Conservation (phyloP, 495 filamentous ascomycete species). For the Aspergillus saccharolyticus region DNA sequence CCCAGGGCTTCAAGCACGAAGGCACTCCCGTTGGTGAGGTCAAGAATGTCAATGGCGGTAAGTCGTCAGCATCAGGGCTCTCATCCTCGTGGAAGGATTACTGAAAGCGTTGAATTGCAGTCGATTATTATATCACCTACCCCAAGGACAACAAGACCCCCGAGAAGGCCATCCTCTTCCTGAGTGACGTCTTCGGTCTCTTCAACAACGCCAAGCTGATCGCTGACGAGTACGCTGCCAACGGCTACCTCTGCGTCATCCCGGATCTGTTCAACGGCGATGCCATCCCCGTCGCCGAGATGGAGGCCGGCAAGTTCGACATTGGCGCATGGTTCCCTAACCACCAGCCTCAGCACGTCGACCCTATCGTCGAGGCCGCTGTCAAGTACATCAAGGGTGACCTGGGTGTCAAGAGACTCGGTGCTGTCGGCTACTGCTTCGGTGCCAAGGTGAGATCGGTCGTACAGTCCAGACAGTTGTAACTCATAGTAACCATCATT, state of each 20-base stretch:
- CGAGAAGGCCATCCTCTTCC: constrained; percentile 39
- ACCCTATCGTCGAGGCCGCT: constrained; percentile 57
- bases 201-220: constrained; percentile 75
- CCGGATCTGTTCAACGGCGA: constrained; percentile 78
- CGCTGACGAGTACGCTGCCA: constrained; percentile 77
- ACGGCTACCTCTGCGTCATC: constrained; percentile 73
- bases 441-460: constrained; percentile 34
- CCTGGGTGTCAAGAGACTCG: constrained; percentile 61
- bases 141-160: constrained; percentile 39
- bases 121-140: constrained; percentile 39
- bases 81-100: constrained; percentile 23
- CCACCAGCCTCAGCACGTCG: constrained; percentile 56
- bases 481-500: background rate
- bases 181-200: constrained; percentile 67
- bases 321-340: constrained; percentile 53
- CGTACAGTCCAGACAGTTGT: too few species aligned
- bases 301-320: constrained; percentile 54
- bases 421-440: constrained; percentile 50
- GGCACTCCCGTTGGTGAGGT: constrained; percentile 37
- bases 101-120: constrained; percentile 17
- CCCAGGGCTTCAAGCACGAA: constrained; percentile 49
- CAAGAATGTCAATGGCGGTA: constrained; percentile 39
- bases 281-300: constrained; percentile 47
- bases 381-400: constrained; percentile 57
- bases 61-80: constrained; percentile 14